Evolutionary conservation across 306 rosid species (phyloP), one percentile per base, ranked within the genome.

Genomic region (Inga laurina): DNA sequence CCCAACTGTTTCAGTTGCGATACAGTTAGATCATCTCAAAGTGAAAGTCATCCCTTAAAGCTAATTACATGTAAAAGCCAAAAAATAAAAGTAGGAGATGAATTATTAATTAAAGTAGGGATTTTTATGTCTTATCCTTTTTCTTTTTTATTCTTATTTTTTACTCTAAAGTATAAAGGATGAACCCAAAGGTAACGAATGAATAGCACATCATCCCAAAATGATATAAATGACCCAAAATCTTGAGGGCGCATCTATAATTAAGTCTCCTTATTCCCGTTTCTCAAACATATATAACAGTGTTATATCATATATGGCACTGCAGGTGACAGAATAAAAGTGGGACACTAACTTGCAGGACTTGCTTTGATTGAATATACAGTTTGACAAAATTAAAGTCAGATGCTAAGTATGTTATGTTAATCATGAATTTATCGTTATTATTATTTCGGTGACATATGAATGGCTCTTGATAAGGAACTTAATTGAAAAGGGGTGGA

Each of bases 1-100:
- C 81, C 83, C 83, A 90, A 90, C 92, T 85, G 88, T 88, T 91
- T 90, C 94, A 37, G 89, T 92, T 90, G 83, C 57, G 79, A 83
- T 81, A 87, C 68, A 83, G 68, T 79, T 82, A 59, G 68, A 62
- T 27, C 37, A 4, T 62, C 7, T 62, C 35, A 4, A 41, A 48
- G 46, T 14, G 87, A 85, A 41, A 48, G 35, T 9, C 87, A 85
- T 83, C 82, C 72, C 81, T 83, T 3, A 85, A 88, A 80, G 27
- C 80, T 32, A 32, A 24, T 62, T 62, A 4, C 18, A 1, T 62
- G 2, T 62, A 62, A 62, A 62, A 62, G 68, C 68, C 34, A 62
- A 11, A 10, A 27, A 24, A 1, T 4, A 69, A 10, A 76, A 57
- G 4, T 54, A 79, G 21, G 54, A 12, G 7, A 62, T 27, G 12